A percentile compares a stretch with the other conserved stretches of the same genome.
Conservation (phyloP, 306 rosid species). For the Castanea mollissima region DNA sequence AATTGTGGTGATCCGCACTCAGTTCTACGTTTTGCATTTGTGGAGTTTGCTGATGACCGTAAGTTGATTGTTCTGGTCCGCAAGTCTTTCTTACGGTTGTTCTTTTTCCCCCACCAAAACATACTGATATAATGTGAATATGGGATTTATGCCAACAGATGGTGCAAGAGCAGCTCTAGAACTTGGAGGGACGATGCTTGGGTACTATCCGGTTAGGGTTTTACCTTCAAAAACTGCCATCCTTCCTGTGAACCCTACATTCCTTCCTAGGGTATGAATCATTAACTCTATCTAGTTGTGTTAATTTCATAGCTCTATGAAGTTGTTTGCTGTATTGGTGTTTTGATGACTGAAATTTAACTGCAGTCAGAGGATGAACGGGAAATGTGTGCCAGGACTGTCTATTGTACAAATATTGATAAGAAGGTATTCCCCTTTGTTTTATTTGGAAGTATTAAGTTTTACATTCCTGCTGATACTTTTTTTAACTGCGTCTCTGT, state of each 20-base stretch:
- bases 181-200: conserved; percentile 93
- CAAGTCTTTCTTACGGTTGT: neutral
- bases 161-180: conserved; percentile 84
- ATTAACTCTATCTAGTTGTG: neutral
- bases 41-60: conserved; percentile 93
- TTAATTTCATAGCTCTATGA: neutral
- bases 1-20: conserved; percentile 98
- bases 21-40: conserved; percentile 97
- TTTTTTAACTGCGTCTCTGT: neutral
- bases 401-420: conserved; percentile 96
- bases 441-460: conserved; percentile 2
- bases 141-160: conserved; percentile 52
- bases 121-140: neutral
- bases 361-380: conserved; percentile 93
- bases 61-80: conserved; percentile 40
- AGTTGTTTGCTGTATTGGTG: conserved; percentile 1
- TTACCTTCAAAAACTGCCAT: conserved; percentile 98
- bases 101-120: neutral
- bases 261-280: conserved; percentile 84
- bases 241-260: conserved; percentile 97
- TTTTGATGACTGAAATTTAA: conserved; percentile 19
- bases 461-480: neutral
- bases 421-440: conserved; percentile 55
- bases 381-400: conserved; percentile 95
- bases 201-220: conserved; percentile 91